phyloP scores from a whole-genome alignment of 139 green algal species.

The Dunaliella primolecta region DNA sequence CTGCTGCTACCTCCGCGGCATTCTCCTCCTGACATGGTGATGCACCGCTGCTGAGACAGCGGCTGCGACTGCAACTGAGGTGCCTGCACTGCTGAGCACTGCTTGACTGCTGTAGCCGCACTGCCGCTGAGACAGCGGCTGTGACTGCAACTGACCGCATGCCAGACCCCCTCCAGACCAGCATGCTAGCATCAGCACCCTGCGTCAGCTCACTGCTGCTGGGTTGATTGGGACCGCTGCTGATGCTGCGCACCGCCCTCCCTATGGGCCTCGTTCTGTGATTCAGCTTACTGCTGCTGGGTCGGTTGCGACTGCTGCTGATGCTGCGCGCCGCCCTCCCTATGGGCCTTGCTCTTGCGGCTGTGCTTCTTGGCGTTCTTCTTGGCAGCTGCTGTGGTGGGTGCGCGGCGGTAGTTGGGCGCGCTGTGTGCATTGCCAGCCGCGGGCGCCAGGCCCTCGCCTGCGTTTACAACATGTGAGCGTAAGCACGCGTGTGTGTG shows the following conservation, averaged over 20 bases:
- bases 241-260: neutral
- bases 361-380: neutral
- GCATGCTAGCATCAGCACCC: no score
- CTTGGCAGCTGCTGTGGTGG: neutral
- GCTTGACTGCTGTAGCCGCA: no score
- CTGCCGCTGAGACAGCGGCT: no score
- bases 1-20: no score
- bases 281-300: no score
- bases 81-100: no score
- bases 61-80: no score
- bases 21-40: no score
- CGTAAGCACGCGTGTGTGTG: neutral
- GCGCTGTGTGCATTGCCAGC: neutral
- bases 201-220: no score
- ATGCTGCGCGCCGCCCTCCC: neutral
- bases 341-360: neutral
- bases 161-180: no score
- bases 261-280: neutral
- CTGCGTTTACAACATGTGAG: neutral
- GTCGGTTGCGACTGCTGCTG: slow-evolving; percentile 5
- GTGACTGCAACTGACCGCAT: no score
- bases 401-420: neutral
- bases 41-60: no score
- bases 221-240: neutral
- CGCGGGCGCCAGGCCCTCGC: neutral